Conservation (phyloP, 2,329 filamentous ascomycete genomes). For the Penicillium brevicompactum region DNA sequence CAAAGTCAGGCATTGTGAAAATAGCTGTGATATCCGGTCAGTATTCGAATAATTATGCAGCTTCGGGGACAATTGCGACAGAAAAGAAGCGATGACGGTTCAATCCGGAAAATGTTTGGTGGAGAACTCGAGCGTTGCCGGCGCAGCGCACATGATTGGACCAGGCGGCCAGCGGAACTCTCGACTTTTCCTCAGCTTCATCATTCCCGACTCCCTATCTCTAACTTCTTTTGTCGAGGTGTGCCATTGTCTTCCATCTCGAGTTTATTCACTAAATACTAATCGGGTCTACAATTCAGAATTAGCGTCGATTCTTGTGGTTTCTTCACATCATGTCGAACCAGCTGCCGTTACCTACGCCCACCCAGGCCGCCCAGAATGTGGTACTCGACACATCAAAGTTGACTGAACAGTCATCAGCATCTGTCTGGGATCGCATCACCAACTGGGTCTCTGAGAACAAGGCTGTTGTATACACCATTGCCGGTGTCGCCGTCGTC, state of each 20-base stretch:
- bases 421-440: slow-evolving; percentile 84
- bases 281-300: not conserved
- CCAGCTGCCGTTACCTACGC: slow-evolving; percentile 38
- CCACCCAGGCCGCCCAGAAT: slow-evolving; percentile 39
- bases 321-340: slow-evolving; percentile 43
- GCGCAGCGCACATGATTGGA: slow-evolving; percentile 35
- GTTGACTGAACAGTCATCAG: slow-evolving; percentile 53
- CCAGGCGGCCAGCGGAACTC: slow-evolving; percentile 27
- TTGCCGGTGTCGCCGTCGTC: slow-evolving; percentile 90
- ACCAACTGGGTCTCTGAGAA: slow-evolving; percentile 92
- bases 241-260: slow-evolving; percentile 13
- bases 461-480: slow-evolving; percentile 92
- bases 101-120: slow-evolving; percentile 18
- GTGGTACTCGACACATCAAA: slow-evolving; percentile 44
- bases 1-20: slow-evolving; percentile 46
- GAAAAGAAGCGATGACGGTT: slow-evolving; percentile 10
- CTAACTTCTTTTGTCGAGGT: slow-evolving; percentile 28
- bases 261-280: slow-evolving; percentile 7
- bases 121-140: slow-evolving; percentile 20
- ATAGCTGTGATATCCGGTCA: slow-evolving; percentile 3
- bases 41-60: not conserved
- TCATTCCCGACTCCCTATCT: slow-evolving; percentile 30
- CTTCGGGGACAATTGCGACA: not conserved
- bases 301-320: slow-evolving; percentile 21
- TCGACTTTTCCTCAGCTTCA: slow-evolving; percentile 40